phyloP scores from a whole-genome alignment of 805 yeast species.

The Blastobotrys attinorum region DNA sequence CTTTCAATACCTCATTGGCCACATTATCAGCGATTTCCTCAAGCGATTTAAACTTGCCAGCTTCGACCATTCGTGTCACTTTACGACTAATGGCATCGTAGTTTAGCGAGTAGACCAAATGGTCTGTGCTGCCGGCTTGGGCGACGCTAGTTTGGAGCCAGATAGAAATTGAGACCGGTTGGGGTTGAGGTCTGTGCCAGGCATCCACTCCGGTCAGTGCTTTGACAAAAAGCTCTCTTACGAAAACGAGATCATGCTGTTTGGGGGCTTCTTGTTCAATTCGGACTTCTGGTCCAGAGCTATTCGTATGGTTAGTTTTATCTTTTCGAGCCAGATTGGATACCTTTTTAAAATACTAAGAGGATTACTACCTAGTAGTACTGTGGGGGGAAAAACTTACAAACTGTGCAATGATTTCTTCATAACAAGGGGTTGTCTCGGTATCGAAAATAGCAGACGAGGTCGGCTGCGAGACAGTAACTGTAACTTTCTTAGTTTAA shows the following conservation, averaged over 20 bases:
- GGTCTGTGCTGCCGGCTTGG: constrained; percentile 73
- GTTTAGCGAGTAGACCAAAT: constrained; percentile 72
- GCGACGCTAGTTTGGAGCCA: constrained; percentile 58
- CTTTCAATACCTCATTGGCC: constrained; percentile 36
- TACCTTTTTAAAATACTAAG: no score
- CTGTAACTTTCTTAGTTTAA: no score
- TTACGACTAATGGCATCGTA: constrained; percentile 77
- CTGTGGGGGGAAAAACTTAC: no score
- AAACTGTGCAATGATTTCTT: no score
- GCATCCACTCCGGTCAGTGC: constrained; percentile 68
- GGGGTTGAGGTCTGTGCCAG: constrained; percentile 60
- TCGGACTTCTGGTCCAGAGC: no score
- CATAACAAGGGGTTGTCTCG: no score
- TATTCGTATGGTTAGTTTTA: no score
- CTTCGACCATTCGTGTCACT: constrained; percentile 45
- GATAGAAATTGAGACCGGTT: constrained; percentile 56
- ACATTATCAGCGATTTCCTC: constrained; percentile 41
- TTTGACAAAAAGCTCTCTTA: constrained; percentile 50
- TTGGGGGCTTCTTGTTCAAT: neutral
- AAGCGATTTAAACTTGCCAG: constrained; percentile 32
- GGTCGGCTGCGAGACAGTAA: no score
- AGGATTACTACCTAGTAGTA: no score
- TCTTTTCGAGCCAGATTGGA: no score
- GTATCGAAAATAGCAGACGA: no score
- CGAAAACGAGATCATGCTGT: constrained; percentile 35